Conservation (phyloP, 1,284 basidiomycete genomes). For the Farysia itapuensis region DNA sequence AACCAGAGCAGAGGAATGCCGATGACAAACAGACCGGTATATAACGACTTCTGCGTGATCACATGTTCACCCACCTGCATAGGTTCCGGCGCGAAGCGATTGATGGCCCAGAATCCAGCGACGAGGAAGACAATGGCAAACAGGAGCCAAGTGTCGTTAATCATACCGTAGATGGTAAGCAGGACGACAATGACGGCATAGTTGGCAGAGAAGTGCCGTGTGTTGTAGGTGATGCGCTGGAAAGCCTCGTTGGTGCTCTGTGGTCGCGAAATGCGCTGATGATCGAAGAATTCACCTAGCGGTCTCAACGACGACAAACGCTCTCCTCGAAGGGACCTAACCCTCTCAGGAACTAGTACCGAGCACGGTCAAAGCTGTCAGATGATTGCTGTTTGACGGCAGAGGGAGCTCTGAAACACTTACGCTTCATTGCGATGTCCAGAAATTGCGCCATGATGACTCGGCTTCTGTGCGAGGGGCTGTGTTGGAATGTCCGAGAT, state of each 20-base stretch:
- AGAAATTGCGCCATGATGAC: constrained; percentile 39
- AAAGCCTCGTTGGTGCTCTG: constrained; percentile 68
- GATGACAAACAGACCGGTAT: constrained; percentile 63
- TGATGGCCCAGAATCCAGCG: constrained; percentile 86
- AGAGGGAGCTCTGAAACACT: constrained; percentile 5
- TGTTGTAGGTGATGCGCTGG: constrained; percentile 85
- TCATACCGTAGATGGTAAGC: constrained; percentile 85
- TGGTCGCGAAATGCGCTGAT: constrained; percentile 76
- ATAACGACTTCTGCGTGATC: constrained; percentile 74
- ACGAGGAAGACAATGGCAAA: constrained; percentile 84
- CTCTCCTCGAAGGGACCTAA: constrained; percentile 67
- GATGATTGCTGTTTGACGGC: too few species aligned
- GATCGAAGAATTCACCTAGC: constrained; percentile 72
- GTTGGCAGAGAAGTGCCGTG: constrained; percentile 66
- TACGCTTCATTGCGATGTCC: constrained; percentile 43
- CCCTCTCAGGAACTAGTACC: constrained; percentile 41
- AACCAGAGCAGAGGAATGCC: constrained; percentile 57
- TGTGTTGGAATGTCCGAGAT: background rate
- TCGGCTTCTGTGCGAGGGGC: background rate
- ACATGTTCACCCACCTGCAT: constrained; percentile 73
- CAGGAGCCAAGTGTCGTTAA: constrained; percentile 80
- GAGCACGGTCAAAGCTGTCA: too few species aligned
- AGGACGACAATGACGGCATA: constrained; percentile 80
- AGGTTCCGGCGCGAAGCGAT: constrained; percentile 69
- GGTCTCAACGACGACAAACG: constrained; percentile 78